Evolutionary conservation across 148 eudicot species (phyloP), one percentile per base, ranked within the genome.

Genomic region (Linanthus parryae): DNA sequence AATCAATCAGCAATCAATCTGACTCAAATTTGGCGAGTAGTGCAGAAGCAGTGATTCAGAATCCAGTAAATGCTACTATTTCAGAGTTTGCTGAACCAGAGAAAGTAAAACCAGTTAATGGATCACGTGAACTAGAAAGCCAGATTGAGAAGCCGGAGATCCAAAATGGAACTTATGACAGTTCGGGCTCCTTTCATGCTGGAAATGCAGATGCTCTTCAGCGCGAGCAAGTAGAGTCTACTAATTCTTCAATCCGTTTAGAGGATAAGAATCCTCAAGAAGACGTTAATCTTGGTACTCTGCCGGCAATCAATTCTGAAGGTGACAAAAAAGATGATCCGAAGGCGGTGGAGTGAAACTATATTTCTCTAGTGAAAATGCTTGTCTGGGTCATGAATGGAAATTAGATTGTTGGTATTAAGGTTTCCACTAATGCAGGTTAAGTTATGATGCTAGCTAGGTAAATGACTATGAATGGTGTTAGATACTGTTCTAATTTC

Each of bases 251-350:
- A 15, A 25, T 52, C 15, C 17, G 63, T 14, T 57, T 72, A 57
- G 82, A 88, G 48, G 85, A 73, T 63, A 78, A 52, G 54, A 82
- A 76, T 33, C 61, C 60, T 8, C 73, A 58, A 24, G 52, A 20
- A 7, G 84, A 81, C 70, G n/a, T n/a, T n/a, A n/a, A n/a, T n/a
- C 66, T 77, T 38, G 80, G 69, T 36, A 73, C 81, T 13, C 62
- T 81, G 63, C 85, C 87, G 0, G 83, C 77, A n/a, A 83, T 79
- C 58, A 65, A 58, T 73, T 75, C 58, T 5, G 83, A 81, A 72
- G 82, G 76, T 62, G 71, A 67, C 48, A 67, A 65, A 15, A 46
- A 56, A 14, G 83, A 75, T 41, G 89, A 75, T 34, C 59, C 56
- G 52, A 73, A 73, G 30, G 76, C 75, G 52, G 94, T 83, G 53